Evolutionary conservation across 2,329 filamentous ascomycete genomes (phyloP), one percentile per base, ranked within the genome.

Genomic region (Fusarium brachygibbosum): DNA sequence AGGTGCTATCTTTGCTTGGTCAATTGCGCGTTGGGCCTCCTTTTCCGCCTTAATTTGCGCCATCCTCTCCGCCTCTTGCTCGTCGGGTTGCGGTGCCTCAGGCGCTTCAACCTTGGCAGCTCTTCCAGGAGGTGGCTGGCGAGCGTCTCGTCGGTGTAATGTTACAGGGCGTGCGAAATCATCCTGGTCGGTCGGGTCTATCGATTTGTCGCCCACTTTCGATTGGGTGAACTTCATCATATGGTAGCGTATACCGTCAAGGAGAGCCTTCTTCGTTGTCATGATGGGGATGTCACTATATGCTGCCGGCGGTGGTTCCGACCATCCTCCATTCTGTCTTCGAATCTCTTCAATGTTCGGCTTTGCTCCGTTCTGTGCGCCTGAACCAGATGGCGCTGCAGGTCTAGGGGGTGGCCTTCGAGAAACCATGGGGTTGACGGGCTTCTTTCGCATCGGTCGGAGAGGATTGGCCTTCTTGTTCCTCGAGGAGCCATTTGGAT

Each of bases 1-100:
- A 0, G 96, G 96, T 0, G 96, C 96, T 75, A 99, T 98, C 80
- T 97, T 93, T 34, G 96, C 94, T 75, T 95, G 86, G 72, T 97
- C 96, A 37, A 93, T 87, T 19, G 95, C 94, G 21, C 93, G 90
- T 76, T 97, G 92, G 28, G 92, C 93, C 68, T 97, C 93, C 56
- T 93, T 90, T 70, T 97, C 93, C 1, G 91, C 91, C 77, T 92
- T 89, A 23, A 84, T 68, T 72, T 94, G 92, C 35, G 93, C 92
- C 55, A 90, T 78, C 56, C 86, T 85, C 71, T 91, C 89, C 35
- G 85, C 81, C 68, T 90, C 89, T 66, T 87, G 86, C 28, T 85
- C 85, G 63, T 89, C 87, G 2, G 84, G 78, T 1, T 81, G 79
- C 2, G 76, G 75, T n/a, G 78, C 77, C 52, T 82, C 76, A 46